Evolutionary conservation across 805 yeast genomes (phyloP).

Genomic region (Kuraishia molischiana): DNA sequence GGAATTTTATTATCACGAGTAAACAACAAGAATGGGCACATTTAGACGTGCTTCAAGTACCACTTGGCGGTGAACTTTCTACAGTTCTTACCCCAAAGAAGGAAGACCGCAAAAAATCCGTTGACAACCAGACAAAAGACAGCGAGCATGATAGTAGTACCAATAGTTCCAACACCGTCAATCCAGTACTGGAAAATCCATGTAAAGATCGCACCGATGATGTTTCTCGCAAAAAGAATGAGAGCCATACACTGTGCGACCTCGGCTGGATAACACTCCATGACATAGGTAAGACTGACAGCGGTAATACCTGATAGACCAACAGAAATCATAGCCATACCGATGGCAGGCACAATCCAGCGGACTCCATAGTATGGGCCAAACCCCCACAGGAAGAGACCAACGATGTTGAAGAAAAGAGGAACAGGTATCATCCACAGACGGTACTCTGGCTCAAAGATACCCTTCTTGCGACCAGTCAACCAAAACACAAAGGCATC

Average conservation of each 20-base stretch:
- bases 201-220: constrained; percentile 55
- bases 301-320: constrained; percentile 42
- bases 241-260: constrained; percentile 60
- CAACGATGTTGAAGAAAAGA: constrained; percentile 40
- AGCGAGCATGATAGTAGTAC: neutral
- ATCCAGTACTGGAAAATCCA: constrained; percentile 9
- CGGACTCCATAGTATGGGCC: constrained; percentile 45
- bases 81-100: neutral
- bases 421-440: constrained; percentile 42
- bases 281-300: constrained; percentile 39
- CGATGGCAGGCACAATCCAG: constrained; percentile 47
- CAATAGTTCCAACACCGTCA: neutral
- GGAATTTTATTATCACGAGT: too few relatives aligned
- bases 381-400: constrained; percentile 55
- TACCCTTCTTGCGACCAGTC: constrained; percentile 40
- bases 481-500: constrained; percentile 39
- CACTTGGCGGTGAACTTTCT: neutral
- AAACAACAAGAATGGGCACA: neutral
- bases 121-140: neutral
- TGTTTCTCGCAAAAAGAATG: constrained; percentile 50
- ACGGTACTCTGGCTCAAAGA: constrained; percentile 48
- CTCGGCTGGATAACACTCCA: constrained; percentile 52
- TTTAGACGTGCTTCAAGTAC: neutral
- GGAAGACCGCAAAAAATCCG: neutral
- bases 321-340: constrained; percentile 49